A percentile compares a stretch with the other conserved stretches of the same genome.
Evolutionary conservation across 805 yeast species (phyloP).

Genomic region (Ogataea allantospora): DNA sequence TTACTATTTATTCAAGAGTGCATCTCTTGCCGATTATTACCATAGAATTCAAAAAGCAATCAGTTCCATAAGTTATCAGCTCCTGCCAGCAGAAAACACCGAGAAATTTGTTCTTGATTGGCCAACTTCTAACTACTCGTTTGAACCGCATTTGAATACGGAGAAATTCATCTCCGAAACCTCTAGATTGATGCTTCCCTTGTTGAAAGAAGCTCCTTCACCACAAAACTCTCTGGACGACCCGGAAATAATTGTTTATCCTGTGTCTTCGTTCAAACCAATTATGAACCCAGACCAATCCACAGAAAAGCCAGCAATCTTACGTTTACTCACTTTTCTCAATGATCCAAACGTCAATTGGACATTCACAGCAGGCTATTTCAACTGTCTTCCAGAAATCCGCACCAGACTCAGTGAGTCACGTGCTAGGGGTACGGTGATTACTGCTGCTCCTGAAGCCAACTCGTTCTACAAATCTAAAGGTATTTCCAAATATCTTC

Average conservation of each 20-base stretch:
- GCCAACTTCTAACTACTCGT: constrained; percentile 67
- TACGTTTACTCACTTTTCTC: constrained; percentile 56
- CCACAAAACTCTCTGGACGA: constrained; percentile 22
- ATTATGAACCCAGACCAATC: constrained; percentile 64
- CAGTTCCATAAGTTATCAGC: constrained; percentile 66
- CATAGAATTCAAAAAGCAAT: constrained; percentile 66
- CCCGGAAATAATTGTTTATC: constrained; percentile 69
- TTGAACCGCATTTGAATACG: constrained; percentile 62
- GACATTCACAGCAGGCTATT: constrained; percentile 95
- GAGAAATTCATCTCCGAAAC: constrained; percentile 55
- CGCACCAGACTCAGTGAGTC: constrained; percentile 56
- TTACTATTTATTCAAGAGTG: constrained; percentile 68
- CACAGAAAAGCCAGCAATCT: constrained; percentile 75
- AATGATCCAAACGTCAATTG: constrained; percentile 60
- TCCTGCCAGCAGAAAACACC: constrained; percentile 42
- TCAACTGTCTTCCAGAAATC: constrained; percentile 81
- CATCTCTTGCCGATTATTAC: constrained; percentile 66
- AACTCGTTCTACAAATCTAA: constrained; percentile 86
- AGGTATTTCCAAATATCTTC: constrained; percentile 79
- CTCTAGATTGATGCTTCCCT: constrained; percentile 53
- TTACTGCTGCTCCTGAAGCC: constrained; percentile 92
- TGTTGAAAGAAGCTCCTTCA: constrained; percentile 46
- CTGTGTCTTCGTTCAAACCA: constrained; percentile 90
- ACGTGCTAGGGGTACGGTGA: constrained; percentile 62
- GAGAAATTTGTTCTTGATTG: constrained; percentile 59